phyloP scores from a whole-genome alignment of 2,329 filamentous ascomycete species.

The Aspergillus nomiae region DNA sequence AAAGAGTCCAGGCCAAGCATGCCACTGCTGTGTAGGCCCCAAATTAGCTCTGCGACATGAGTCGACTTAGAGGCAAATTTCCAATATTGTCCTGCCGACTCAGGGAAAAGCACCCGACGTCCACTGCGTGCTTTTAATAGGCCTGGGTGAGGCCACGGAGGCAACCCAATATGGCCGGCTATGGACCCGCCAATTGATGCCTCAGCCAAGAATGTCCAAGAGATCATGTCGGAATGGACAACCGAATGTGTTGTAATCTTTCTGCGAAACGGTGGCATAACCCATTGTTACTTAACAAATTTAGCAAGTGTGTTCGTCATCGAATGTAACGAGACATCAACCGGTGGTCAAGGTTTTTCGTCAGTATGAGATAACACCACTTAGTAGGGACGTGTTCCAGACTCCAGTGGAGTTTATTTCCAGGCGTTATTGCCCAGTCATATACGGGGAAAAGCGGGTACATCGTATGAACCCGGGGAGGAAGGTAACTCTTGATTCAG shows the following conservation, averaged over 20 bases:
- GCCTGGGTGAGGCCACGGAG: not conserved
- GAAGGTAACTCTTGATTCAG: not conserved
- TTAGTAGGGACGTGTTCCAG: not conserved
- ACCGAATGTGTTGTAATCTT: not conserved
- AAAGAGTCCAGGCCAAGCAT: not conserved
- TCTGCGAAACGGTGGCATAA: not conserved
- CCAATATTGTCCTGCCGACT: not conserved
- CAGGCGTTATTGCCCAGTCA: not conserved
- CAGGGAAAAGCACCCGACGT: not conserved
- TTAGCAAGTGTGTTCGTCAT: not conserved
- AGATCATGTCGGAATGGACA: not conserved
- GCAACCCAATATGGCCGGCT: not conserved
- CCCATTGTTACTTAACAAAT: not conserved
- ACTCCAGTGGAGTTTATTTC: not conserved
- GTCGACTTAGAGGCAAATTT: not conserved
- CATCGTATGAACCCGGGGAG: not conserved
- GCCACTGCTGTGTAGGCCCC: not conserved
- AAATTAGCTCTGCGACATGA: not conserved
- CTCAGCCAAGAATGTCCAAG: not conserved
- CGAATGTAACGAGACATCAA: not conserved
- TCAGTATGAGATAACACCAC: not conserved
- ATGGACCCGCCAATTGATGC: not conserved
- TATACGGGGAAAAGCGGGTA: not conserved
- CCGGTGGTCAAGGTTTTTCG: not conserved
- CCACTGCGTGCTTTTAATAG: not conserved